These are phyloP conservation scores for Daedalea quercina DNA, from an alignment of 768 basidiomycete species.

Conservation along the genomic window DNA sequence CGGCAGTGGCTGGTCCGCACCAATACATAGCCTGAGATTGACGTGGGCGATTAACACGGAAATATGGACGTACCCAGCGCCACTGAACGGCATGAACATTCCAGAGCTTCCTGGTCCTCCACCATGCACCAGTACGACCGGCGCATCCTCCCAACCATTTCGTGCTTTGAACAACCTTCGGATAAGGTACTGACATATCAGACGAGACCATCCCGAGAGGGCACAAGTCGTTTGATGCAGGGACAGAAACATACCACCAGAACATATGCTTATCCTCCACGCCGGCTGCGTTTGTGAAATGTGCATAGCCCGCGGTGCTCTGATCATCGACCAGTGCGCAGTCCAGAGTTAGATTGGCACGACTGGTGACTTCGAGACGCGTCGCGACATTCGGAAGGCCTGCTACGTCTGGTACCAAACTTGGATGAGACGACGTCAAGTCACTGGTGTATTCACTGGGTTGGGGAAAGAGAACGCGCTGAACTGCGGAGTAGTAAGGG, in stretches of 20 bases:
- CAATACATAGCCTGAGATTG: no score
- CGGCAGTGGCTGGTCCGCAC: not conserved
- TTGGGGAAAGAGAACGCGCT: no score
- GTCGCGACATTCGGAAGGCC: not conserved
- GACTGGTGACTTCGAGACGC: not conserved
- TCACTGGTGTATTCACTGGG: no score
- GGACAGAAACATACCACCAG: no score
- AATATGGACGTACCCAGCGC: not conserved
- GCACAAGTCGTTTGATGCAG: no score
- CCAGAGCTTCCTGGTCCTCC: conserved; percentile 1
- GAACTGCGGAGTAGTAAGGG: no score
- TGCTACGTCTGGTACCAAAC: not conserved
- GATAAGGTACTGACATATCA: no score
- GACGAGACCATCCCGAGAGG: no score
- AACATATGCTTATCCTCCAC: conserved; percentile 1
- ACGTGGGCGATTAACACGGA: no score
- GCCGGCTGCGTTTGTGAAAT: not conserved
- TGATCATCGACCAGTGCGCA: not conserved
- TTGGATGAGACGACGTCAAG: not conserved
- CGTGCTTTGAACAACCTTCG: conserved; percentile 2
- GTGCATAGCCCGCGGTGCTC: not conserved
- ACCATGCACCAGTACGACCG: not conserved
- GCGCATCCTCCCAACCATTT: not conserved
- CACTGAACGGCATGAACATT: conserved; percentile 1
- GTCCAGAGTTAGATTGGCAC: not conserved